Evolutionary conservation across 1,139 yeast genomes (phyloP).

Genomic region (Lodderomyces orthopsilosis): DNA sequence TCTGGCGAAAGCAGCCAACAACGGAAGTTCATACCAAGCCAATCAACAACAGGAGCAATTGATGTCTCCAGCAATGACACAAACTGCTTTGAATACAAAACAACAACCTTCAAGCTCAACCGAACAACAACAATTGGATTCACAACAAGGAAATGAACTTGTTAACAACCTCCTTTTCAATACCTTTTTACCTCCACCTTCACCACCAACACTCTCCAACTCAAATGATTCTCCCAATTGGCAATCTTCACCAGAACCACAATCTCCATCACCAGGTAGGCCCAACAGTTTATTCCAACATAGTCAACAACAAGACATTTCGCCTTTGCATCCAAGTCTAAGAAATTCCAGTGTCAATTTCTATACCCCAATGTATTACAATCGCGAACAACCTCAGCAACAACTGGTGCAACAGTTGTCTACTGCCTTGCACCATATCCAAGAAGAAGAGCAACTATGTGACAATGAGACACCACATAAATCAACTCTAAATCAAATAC

Average conservation of each 20-base stretch:
- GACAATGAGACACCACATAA: not conserved
- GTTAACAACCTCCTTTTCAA: constrained; percentile 14
- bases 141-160: constrained; percentile 3
- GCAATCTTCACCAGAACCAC: constrained; percentile 44
- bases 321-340: constrained; percentile 28
- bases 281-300: constrained; percentile 13
- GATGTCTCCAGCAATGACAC: constrained; percentile 5
- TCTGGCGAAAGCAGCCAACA: not conserved
- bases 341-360: constrained; percentile 20
- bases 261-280: constrained; percentile 31
- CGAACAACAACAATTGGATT: not conserved
- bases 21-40: constrained; percentile 9
- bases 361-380: constrained; percentile 41
- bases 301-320: constrained; percentile 12
- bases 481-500: constrained; percentile 9
- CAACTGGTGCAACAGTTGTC: constrained; percentile 2
- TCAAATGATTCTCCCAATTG: constrained; percentile 37
- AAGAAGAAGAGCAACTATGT: not conserved
- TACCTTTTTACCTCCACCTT: constrained; percentile 43
- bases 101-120: not conserved
- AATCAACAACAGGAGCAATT: constrained; percentile 4
- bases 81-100: not conserved
- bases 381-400: constrained; percentile 8
- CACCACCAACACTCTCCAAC: constrained; percentile 35
- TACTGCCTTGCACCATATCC: not conserved